Base-by-base conservation (phyloP, 352 stramenopile species). In the Aphanomyces astaci region DNA sequence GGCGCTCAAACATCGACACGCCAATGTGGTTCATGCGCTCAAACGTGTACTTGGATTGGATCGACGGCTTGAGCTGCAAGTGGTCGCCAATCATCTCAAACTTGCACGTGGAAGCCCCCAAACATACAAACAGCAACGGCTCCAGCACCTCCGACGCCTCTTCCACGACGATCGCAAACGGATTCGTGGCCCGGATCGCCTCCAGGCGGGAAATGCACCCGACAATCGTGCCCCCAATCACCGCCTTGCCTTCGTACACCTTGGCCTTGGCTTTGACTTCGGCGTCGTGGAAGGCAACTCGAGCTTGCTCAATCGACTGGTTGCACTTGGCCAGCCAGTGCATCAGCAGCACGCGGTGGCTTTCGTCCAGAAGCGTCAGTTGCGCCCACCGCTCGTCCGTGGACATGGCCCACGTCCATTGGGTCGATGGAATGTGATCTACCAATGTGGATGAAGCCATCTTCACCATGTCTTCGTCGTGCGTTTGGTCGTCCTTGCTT, bases 1-100 rank as follows among this genome's bases (percentile, higher is more conserved):
- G 68, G n/a, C 87, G 59, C 70, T 96, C 82, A 72, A 96, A 96
- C 82, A 96, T 87, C 15, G 84, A 95, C 5, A 93, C 82, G 63
- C 94, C 94, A 30, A 96, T 89, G 68, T 88, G 87, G 74, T 95
- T 95, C 4, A 90, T 73, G 24, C 75, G 65, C 40, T 93, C 81
- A 62, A 94, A 96, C 63, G 95, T 86, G 64, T 90, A 92, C 3
- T 80, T 83, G 2, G 81, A 83, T 80, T 92, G 92, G 11, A 96
- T 75, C 5, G 78, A 87, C 4, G 88, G 88, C 33, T 94, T 84
- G 1, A 95, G 73, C 63, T 96, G 88, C 75, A 88, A 73, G 60
- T 96, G 87, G 49, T 96, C 88, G 11, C 88, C 88, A 62, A 95
- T 94, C 86, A 95, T 95, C 72, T 95, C 82, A 19, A 96, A 54